These are phyloP conservation scores for Coemansia javaensis DNA, from an alignment of 192 early-diverging fungal genomes.

Conservation along the genomic window DNA sequence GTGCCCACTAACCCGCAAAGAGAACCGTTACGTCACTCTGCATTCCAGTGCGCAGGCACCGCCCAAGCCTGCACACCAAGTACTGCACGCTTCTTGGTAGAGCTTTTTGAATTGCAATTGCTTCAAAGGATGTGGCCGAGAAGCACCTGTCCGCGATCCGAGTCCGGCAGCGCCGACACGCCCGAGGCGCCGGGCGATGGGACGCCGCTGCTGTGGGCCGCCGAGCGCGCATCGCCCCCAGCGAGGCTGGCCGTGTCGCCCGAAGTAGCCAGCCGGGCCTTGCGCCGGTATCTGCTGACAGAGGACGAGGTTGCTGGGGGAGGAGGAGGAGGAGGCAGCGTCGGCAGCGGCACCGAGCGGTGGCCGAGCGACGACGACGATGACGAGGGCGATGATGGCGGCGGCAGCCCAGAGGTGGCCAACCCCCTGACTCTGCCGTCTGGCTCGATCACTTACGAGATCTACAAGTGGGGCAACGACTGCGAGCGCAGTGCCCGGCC, in stretches of 20 bases:
- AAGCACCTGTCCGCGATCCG: background rate
- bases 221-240: background rate
- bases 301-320: slow-evolving; percentile 32
- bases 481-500: too few species aligned
- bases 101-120: too few species aligned
- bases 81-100: too few species aligned
- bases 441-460: slow-evolving; percentile 76
- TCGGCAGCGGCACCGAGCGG: background rate
- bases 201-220: background rate
- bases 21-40: too few species aligned
- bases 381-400: slow-evolving; percentile 2
- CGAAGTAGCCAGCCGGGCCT: slow-evolving; percentile 18
- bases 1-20: too few species aligned
- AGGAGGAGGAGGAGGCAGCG: too few species aligned
- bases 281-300: slow-evolving; percentile 24
- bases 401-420: slow-evolving; percentile 1
- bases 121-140: background rate
- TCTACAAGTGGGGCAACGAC: slow-evolving; percentile 57
- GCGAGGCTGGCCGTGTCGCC: slow-evolving; percentile 4
- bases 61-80: too few species aligned
- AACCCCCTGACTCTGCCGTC: slow-evolving; percentile 55
- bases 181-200: background rate
- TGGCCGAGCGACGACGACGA: slow-evolving; percentile 1
- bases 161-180: background rate
- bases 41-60: too few species aligned